phyloP scores from a whole-genome alignment of 257 asterid species.

The Marsdenia floribunda region DNA sequence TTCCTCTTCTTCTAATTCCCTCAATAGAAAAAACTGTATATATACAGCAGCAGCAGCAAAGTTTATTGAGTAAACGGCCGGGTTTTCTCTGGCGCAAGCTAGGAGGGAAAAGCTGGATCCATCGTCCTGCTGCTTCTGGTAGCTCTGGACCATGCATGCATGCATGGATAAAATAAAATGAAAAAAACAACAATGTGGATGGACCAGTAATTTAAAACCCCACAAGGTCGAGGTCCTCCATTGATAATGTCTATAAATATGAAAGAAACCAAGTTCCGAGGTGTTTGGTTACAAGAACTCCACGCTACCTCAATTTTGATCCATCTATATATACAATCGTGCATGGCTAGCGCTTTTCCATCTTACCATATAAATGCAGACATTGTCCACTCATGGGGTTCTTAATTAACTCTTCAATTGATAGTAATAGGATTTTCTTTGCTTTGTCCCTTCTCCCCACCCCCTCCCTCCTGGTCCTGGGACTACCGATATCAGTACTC shows the following conservation, averaged over 20 bases:
- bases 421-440: not conserved
- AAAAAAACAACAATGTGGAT: not conserved
- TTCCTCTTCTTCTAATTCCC: too few species aligned
- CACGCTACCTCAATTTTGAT: not conserved
- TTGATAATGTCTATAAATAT: not conserved
- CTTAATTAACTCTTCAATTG: too few species aligned
- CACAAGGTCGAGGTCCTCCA: not conserved
- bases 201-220: not conserved
- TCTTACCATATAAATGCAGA: not conserved
- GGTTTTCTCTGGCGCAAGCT: too few species aligned
- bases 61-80: too few species aligned
- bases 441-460: too few species aligned
- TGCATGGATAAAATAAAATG: too few species aligned
- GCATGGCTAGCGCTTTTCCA: not conserved
- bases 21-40: too few species aligned
- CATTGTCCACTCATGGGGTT: not conserved
- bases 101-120: too few species aligned
- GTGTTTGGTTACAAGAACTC: not conserved
- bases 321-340: too few species aligned
- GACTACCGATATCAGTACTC: not conserved
- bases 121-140: not conserved
- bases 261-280: conserved; percentile 2
- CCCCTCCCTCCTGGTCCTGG: not conserved
- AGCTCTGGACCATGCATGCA: not conserved
- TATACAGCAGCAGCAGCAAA: too few species aligned